phyloP scores from a whole-genome alignment of 129 eudicot genomes.

The Saposhnikovia divaricata region DNA sequence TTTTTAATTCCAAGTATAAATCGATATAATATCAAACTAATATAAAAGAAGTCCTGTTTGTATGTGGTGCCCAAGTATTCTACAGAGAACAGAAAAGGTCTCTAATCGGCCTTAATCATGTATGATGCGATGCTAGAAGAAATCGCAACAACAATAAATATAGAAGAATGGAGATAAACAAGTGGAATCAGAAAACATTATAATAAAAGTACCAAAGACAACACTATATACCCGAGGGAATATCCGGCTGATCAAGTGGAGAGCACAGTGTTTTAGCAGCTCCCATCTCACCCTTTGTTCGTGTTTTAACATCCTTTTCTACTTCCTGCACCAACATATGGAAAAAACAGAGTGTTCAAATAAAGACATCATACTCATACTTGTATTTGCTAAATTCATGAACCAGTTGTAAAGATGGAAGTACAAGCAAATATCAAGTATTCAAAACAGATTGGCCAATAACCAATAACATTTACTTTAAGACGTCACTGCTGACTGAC shows the following conservation, averaged over 20 bases:
- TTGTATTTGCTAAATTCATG: background rate
- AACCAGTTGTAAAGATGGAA: background rate
- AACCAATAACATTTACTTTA: background rate
- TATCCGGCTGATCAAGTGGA: constrained; percentile 72
- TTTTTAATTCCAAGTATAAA: background rate
- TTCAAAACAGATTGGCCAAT: background rate
- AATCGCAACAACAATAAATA: background rate
- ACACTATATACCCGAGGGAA: constrained; percentile 48
- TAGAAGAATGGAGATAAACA: background rate
- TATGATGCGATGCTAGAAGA: background rate
- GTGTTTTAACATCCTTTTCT: constrained; percentile 66
- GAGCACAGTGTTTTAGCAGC: constrained; percentile 71
- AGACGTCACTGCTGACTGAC: background rate
- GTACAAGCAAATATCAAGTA: background rate
- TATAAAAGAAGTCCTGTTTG: background rate
- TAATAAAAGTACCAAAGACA: background rate
- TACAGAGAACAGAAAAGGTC: background rate
- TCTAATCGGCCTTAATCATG: background rate
- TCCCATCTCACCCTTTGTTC: constrained; percentile 77
- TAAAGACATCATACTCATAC: background rate
- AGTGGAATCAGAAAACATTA: background rate
- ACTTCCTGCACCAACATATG: constrained; percentile 35
- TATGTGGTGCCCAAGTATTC: background rate
- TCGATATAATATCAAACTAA: background rate
- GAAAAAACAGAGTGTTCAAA: background rate